Base-by-base conservation (phyloP, 805 yeast genomes). In the Teunomyces kruisii region DNA sequence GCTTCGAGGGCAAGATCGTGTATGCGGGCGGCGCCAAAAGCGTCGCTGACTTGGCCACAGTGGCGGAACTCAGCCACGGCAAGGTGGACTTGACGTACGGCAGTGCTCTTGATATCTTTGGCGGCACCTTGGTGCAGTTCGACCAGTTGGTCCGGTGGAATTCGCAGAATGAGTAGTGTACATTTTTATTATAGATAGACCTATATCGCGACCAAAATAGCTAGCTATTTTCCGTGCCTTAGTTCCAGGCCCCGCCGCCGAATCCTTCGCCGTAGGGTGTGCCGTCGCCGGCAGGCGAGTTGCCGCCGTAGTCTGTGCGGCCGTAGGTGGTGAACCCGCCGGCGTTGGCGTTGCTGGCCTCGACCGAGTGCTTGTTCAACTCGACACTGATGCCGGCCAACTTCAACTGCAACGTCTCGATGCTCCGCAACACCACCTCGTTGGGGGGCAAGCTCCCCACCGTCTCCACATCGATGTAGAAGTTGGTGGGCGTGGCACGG, bases 21-120 rank as follows among this genome's bases (percentile, higher is more conserved):
- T 94, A 94, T 63, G 99, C 99, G 26, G 99, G 99, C 10, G 99
- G 99, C 3, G 99, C 97, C 19, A 84, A 81, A 55, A 77, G 79
- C 61, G 59, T 87, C 0, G 62, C 67, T 0, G 99, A 94, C 61
- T 74, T 94, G 50, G 72, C 68, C 4, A 67, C 75, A 19, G 98
- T 94, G 2, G 64, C 81, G 8, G 49, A 62, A 36, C 68, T 94
- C 57, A 88, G 97, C 59, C 57, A 67, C 2, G 96, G 96, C 2
- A 84, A 78, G 56, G 96, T 94, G 10, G 98, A 94, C 61, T 72
- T 94, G 60, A 94, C 99, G 0, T 91, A 70, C 58, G 99, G 99
- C 1, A 86, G 96, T 61, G 86, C 97, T 0, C 68, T 94, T 43
- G 99, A 94, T 62, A 88, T 94, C 9, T 94, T 92, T 72, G 99